Base-by-base conservation (phyloP, 106 monocot genomes). In the Dactylorhiza incarnata region DNA sequence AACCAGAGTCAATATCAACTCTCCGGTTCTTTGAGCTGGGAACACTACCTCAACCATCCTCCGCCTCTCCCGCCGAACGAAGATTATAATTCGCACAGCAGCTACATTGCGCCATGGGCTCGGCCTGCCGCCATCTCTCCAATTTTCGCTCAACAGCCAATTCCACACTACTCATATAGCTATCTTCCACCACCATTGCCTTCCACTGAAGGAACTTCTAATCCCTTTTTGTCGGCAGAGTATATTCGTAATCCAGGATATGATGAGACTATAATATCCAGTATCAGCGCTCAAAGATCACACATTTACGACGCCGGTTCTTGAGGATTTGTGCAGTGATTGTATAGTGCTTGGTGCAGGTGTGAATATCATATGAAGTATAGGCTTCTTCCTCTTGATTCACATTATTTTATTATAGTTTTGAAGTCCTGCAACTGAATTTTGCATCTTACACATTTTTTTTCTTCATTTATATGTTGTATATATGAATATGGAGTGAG, bases 71-170 rank as follows among this genome's bases (percentile, higher is more conserved):
- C 29, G 16, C 17, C 69, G 43, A 84, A 84, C 76, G 82, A 84
- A 84, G 71, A 72, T 2, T 76, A 77, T 29, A 47, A 23, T 22
- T 68, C 84, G 5, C 78, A 80, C 45, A 85, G 82, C 69, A 80
- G 72, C 75, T 93, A 87, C 80, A 82, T 82, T 71, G 87, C 80
- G n/a, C 82, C 92, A 26, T 92, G 89, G 87, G 91, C 89, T 37
- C 88, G 82, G 71, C 75, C 68, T 65, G 29, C 65, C 26, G 1
- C 3, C 19, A 13, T 65, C 11, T 37, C 25, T 82, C 10, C 86
- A 83, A 43, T 52, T 51, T 25, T 74, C 46, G 59, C 37, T 68
- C 78, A 72, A 44, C 52, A 52, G 62, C 74, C 73, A 49, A 55
- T 74, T 14, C 25, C 66, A 72, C 86, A 81, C 16, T 25, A 49